Evolutionary conservation across 768 basidiomycete species (phyloP), one percentile per base, ranked within the genome.

Genomic region (Mycena capillaripes): DNA sequence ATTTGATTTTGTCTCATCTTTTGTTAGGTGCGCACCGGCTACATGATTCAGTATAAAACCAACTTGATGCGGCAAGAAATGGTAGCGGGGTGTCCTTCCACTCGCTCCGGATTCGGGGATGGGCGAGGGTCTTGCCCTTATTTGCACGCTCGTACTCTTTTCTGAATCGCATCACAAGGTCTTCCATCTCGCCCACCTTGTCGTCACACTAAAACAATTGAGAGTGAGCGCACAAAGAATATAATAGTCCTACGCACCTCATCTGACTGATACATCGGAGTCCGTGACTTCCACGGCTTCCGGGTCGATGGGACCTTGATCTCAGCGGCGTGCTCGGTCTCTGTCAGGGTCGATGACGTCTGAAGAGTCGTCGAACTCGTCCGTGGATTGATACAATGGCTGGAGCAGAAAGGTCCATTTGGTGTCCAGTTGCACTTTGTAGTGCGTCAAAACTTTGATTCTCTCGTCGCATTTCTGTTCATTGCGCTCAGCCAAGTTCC

Each of bases 341-440:
- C 62, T 64, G 7, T 65, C 52, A 8, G 64, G 52, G 19, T 66
- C 64, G 8, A 66, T 10, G 2, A 66, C 53, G 11, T 66, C 64
- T n/a, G n/a, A n/a, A 11, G 64, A 44, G 3, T 44, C 21, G 19
- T 66, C 53, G 11, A 53, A 66, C 30, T 66, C 64, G 25, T 66
- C 64, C 0, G 53, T 66, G 7, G 64, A 66, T 21, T 66, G 64
- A 36, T 66, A 66, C 1, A 10, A 0, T 11, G 53, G 53, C 3
- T 42, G 36, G 1, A 57, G 27, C 9, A 56, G 7, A 5, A 29
- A 66, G 4, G 17, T 8, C 30, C 32, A 56, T 29, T 42, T 27
- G 1, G 3, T 6, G 1, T 57, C 38, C 2, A 66, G 17, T 2
- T 30, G 2, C 1, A 66, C 9, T 12, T 32, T 30, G 0, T 7